Evolutionary conservation across 2,329 filamentous ascomycete genomes (phyloP), one percentile per base, ranked within the genome.

Genomic region (Colletotrichum salicis): DNA sequence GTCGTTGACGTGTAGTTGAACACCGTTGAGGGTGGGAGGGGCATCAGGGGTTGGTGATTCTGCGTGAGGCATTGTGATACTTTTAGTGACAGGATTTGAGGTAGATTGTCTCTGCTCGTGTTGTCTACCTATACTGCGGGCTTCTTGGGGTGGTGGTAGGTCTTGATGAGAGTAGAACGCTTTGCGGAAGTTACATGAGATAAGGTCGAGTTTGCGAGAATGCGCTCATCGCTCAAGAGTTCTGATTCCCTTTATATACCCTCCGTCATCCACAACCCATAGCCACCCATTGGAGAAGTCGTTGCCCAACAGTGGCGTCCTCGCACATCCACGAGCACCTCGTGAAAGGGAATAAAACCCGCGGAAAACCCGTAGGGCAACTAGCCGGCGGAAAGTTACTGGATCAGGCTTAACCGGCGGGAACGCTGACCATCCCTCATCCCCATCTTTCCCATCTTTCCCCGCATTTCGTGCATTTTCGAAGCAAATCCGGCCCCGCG

Each of bases 1-100:
- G 41, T 80, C 79, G 35, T 78, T 81, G 61, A 80, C 79, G 54
- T 75, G 73, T 12, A 78, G 70, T 7, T 77, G 56, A 22, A 71
- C 69, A 22, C 69, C 64, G 27, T 57, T 31, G 55, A 71, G 68
- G 0, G 69, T 71, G 13, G 67, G 54, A 48, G 61, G 61, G 3
- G 61, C 11, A 6, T 31, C 19, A n/a, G 41, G 12, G 15, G 29
- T 15, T 5, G 54, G 29, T 13, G 67, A 22, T 10, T 70, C 61
- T 15, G 61, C 67, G 15, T 65, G 61, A 5, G 67, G 67, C 67
- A 70, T 70, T 11, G 31, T 60, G 24, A 33, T 15, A 6, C n/a
- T 3, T 56, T 4, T 10, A 22, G 11, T 29, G 5, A 12, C 4
- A 24, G 31, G 5, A 27, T 24, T 24, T 4, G n/a, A n/a, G 5